Percentiles rank a stretch among this genome's conserved stretches.
phyloP scores from a whole-genome alignment of 2,329 filamentous ascomycete genomes.

The Talaromyces amestolkiae region DNA sequence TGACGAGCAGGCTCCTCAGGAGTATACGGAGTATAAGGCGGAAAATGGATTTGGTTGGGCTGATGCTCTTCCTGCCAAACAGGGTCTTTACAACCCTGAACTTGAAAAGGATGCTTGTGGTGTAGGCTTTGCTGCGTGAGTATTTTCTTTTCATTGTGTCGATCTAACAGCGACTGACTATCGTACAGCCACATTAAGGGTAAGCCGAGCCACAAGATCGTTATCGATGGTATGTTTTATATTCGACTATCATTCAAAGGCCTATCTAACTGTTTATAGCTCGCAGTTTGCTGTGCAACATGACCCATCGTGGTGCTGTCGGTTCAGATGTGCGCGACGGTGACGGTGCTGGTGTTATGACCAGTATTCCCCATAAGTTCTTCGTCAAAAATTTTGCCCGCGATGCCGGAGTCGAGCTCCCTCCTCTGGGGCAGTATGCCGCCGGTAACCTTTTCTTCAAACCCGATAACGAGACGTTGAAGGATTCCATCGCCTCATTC shows the following conservation, averaged over 20 bases:
- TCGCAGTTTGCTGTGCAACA: slow-evolving; percentile 95
- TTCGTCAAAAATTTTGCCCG: slow-evolving; percentile 97
- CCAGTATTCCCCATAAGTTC: slow-evolving; percentile 96
- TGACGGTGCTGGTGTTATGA: slow-evolving; percentile 99
- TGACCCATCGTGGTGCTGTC: slow-evolving; percentile 98
- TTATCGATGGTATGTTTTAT: slow-evolving; percentile 78
- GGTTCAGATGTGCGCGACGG: slow-evolving; percentile 97
- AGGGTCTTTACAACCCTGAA: slow-evolving; percentile 95
- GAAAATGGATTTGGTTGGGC: slow-evolving; percentile 82
- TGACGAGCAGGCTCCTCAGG: slow-evolving; percentile 43
- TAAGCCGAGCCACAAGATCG: slow-evolving; percentile 94
- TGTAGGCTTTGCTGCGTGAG: slow-evolving; percentile 97
- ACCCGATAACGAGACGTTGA: slow-evolving; percentile 83
- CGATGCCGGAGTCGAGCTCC: slow-evolving; percentile 83
- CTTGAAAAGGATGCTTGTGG: slow-evolving; percentile 99
- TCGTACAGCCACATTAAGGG: slow-evolving; percentile 85
- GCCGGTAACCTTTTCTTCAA: slow-evolving; percentile 99
- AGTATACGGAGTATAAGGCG: slow-evolving; percentile 55
- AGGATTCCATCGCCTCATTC: slow-evolving; percentile 87
- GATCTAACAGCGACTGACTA: slow-evolving; percentile 22
- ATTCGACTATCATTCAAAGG: background rate
- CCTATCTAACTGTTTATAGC: slow-evolving; percentile 51
- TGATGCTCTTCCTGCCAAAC: slow-evolving; percentile 91
- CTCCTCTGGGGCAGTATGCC: slow-evolving; percentile 87
- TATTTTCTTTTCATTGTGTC: slow-evolving; percentile 24